Evolutionary conservation across 192 early-diverging fungal species (phyloP), one percentile per base, ranked within the genome.

Genomic region (Fimicolochytrium jonesii): DNA sequence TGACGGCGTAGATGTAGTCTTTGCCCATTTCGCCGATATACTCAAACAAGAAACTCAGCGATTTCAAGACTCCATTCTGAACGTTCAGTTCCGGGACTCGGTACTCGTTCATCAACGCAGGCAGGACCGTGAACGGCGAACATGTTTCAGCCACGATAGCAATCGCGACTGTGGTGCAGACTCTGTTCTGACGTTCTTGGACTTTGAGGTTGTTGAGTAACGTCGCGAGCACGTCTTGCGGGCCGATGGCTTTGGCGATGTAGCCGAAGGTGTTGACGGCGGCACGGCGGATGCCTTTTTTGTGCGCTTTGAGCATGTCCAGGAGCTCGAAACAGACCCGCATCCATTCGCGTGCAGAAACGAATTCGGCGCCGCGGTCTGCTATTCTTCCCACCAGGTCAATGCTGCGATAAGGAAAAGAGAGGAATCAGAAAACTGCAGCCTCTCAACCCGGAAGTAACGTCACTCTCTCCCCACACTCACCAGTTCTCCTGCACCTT

Each of bases 51-150:
- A 97, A 99, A 2, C 90, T 85, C 39, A 99, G 63, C 0, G 91
- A 90, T 69, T 99, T 99, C 32, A 99, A 73, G 0, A 97, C 93
- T 64, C 97, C 97, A 68, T 98, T 98, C 75, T 99, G 97, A n/a
- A 99, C 95, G 70, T 99, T 99, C 29, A 98, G 81, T 58, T 99
- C 97, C 0, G 97, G 97, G 10, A 99, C 95, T 31, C 97, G 90
- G 79, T 99, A 99, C 74, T 99, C 97, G 77, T 97, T 95, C 95
- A 99, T 96, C 25, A 99, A 74, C 0, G 94, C 97, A 0, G 97
- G 97, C 9, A 99, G 76, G 26, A 99, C 94, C 1, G 95, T 99
- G 71, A 98, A 99, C 0, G 97, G 97, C 1, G 91, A 89, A 67
- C 94, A 96, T 1, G 95, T 92, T 57, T 95, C 93, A n/a, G 93